Evolutionary conservation across 1,284 basidiomycete genomes (phyloP).

Genomic region (Naganishia cerealis): DNA sequence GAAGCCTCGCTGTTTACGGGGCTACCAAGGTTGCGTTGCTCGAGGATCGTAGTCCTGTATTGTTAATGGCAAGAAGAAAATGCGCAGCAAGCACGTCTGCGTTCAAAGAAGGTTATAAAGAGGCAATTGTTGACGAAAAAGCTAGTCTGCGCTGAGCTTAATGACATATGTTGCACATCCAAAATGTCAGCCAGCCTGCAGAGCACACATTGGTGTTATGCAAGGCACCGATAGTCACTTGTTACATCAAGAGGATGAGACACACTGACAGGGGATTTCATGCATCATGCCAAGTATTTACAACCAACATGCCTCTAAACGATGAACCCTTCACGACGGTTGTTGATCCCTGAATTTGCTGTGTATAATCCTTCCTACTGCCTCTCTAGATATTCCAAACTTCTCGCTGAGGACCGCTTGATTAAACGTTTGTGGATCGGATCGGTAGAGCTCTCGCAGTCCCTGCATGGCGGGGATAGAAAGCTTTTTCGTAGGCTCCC

Average conservation of each 20-base stretch:
- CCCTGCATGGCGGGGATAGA: slow-evolving; percentile 89
- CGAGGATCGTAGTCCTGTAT: no score
- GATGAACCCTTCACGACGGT: neutral
- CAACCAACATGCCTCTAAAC: slow-evolving; percentile 1
- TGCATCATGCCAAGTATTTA: neutral
- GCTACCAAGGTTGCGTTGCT: no score
- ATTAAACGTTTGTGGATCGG: slow-evolving; percentile 69
- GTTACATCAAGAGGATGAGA: neutral
- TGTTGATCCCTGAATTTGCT: slow-evolving; percentile 60
- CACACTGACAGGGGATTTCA: neutral
- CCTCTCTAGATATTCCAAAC: slow-evolving; percentile 83
- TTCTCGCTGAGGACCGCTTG: slow-evolving; percentile 70
- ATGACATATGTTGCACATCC: no score
- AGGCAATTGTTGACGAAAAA: neutral
- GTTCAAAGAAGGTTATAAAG: neutral
- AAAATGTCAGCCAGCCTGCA: no score
- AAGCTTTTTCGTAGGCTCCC: slow-evolving; percentile 80
- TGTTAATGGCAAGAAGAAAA: no score
- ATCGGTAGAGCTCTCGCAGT: slow-evolving; percentile 68
- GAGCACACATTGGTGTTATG: no score
- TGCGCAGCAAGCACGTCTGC: no score
- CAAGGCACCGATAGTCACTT: no score
- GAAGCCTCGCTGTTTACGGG: no score
- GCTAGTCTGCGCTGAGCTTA: neutral
- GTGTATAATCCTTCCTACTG: slow-evolving; percentile 76